Conservation (phyloP, 139 green algal species). For the Pseudopediastrum boryanum region DNA sequence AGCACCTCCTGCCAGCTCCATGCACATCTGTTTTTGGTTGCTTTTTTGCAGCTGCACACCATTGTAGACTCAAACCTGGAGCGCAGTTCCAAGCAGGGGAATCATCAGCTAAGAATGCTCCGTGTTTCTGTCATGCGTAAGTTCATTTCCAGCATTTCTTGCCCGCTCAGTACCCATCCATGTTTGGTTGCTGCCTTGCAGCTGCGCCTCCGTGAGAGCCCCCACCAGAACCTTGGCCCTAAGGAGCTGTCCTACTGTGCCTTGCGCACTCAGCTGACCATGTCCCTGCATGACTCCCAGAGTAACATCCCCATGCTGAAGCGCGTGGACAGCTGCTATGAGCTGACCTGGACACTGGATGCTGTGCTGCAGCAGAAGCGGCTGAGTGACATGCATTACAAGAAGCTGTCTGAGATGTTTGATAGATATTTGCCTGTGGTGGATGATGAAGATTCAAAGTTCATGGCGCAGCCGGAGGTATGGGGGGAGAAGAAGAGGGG, state of each 20-base stretch:
- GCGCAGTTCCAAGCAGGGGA: too few relatives aligned
- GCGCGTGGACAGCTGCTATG: constrained; percentile 49
- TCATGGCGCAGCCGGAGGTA: background rate
- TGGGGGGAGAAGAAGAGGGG: background rate
- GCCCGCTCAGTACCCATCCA: background rate
- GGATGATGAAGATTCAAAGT: constrained; percentile 31
- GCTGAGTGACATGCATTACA: constrained; percentile 11
- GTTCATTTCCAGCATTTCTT: background rate
- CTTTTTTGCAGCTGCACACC: too few relatives aligned
- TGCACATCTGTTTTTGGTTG: background rate
- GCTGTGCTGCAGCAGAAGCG: constrained; percentile 47
- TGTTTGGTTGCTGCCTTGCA: background rate
- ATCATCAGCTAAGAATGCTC: too few relatives aligned
- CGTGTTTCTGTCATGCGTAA: too few relatives aligned
- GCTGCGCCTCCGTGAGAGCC: background rate
- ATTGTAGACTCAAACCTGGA: too few relatives aligned
- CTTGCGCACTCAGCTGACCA: constrained; percentile 80
- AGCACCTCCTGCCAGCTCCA: background rate
- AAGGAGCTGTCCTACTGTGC: constrained; percentile 67
- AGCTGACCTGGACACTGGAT: constrained; percentile 79
- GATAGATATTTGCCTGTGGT: too few relatives aligned
- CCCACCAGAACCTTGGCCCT: background rate
- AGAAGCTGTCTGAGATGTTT: constrained; percentile 21
- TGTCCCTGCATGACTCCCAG: constrained; percentile 77
- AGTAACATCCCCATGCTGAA: constrained; percentile 19